phyloP scores from a whole-genome alignment of 495 filamentous ascomycete genomes.

The Neurospora intermedia region DNA sequence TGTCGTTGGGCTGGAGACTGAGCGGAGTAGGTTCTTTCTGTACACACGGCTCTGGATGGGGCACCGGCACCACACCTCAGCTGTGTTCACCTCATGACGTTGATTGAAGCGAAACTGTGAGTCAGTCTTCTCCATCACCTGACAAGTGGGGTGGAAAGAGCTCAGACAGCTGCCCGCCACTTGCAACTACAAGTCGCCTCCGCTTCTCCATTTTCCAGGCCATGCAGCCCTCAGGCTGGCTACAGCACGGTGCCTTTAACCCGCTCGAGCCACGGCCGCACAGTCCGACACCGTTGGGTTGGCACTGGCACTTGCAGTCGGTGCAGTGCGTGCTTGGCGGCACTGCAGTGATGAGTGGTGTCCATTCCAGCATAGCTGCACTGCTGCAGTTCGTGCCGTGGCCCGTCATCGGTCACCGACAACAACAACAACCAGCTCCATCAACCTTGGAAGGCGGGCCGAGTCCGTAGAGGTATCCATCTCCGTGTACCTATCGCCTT shows the following conservation, averaged over 20 bases:
- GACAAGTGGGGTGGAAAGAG: constrained; percentile 15
- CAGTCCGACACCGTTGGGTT: neutral
- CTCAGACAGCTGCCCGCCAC: constrained; percentile 3
- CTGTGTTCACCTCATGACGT: constrained; percentile 18
- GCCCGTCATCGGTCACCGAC: neutral
- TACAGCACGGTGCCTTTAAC: neutral
- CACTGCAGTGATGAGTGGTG: neutral
- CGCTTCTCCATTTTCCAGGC: neutral
- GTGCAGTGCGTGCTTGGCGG: neutral
- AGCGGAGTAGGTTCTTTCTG: neutral
- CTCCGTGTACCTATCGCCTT: neutral
- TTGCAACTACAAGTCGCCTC: neutral
- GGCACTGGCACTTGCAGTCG: neutral
- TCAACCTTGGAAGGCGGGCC: neutral
- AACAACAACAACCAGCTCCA: neutral
- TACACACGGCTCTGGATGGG: neutral
- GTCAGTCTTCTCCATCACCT: constrained; percentile 20
- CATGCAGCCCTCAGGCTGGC: neutral
- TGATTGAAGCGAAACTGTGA: constrained; percentile 15
- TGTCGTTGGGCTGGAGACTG: neutral
- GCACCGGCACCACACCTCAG: neutral
- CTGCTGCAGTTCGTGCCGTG: neutral
- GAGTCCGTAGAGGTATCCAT: neutral
- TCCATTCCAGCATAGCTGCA: neutral
- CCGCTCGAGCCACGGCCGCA: neutral